Evolutionary conservation across 345 rosid species (phyloP), one percentile per base, ranked within the genome.

Genomic region (Capsella bursapastoris): DNA sequence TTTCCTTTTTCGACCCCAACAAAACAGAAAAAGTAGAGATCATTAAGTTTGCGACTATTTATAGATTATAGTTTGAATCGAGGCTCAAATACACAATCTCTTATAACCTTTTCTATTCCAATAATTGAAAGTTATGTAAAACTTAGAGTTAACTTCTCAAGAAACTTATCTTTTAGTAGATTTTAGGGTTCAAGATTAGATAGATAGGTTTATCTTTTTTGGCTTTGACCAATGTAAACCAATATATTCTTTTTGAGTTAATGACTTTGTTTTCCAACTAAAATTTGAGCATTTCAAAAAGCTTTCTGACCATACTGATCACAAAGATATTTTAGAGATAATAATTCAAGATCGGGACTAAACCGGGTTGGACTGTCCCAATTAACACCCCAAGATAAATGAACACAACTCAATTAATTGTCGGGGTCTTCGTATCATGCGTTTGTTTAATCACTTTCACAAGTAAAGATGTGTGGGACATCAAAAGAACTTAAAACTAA

Each of bases 371-470:
- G 67, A 68, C 25, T 75, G 78, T 67, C 73, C 55, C 25, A 16
- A 22, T 59, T 67, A 50, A 74, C 35, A 74, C 45, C 72, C 53
- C 78, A 58, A 66, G 45, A 58, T 29, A 62, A 22, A 65, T 48
- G 51, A 74, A 66, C 78, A 74, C 66, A 74, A 16, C 67, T 70
- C 72, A n/a, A 52, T 3, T 45, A 62, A 61, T 32, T 60, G 74
- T 76, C 58, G 79, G 74, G 74, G 34, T 45, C 15, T 61, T 61
- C 50, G 64, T 22, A 75, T 51, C 53, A 72, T 60, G 72, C 29
- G 15, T 75, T 68, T 52, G 79, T 68, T 32, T 32, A 73, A 51
- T 68, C 63, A 13, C 63, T 67, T 66, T 58, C 78, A 58, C 61
- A 51, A 68, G 63, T 65, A 38, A 52, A 63, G 70, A 44, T 28